These are phyloP conservation scores for Lactarius pseudohatsudake DNA, from an alignment of 768 basidiomycete genomes.

Conservation along the genomic window DNA sequence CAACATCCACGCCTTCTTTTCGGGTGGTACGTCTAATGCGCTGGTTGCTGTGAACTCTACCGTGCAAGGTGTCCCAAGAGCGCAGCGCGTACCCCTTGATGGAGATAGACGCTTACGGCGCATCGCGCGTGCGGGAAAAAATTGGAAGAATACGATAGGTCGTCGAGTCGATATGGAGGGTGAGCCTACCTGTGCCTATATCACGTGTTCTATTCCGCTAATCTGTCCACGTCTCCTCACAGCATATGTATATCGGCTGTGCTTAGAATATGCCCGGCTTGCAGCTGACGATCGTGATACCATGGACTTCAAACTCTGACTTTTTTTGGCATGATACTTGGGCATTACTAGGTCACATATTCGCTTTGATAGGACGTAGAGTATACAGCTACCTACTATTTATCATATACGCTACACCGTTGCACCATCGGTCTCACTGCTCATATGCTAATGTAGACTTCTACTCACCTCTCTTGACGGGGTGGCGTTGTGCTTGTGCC, in stretches of 20 bases:
- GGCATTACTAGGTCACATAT: not conserved
- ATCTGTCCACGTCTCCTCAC: constrained; percentile 22
- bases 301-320: constrained; percentile 44
- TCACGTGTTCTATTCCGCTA: constrained; percentile 20
- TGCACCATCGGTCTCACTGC: not conserved
- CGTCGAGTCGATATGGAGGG: constrained; percentile 91
- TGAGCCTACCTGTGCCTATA: constrained; percentile 38
- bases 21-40: constrained; percentile 68
- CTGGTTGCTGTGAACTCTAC: constrained; percentile 55
- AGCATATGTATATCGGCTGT: constrained; percentile 87
- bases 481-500: not conserved
- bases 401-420: not conserved
- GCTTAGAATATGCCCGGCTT: constrained; percentile 85
- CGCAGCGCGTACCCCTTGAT: constrained; percentile 45
- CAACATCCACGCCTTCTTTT: constrained; percentile 92
- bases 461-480: not conserved
- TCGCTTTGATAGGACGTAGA: constrained; percentile 9
- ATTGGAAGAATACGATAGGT: constrained; percentile 86
- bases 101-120: constrained; percentile 73
- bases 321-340: not conserved
- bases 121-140: constrained; percentile 89
- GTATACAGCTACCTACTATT: not conserved
- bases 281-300: constrained; percentile 81
- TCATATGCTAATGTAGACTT: constrained; percentile 3
- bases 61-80: constrained; percentile 34